These are phyloP conservation scores for Theileria annulata DNA, from an alignment of 169 alveolate genomes.

Conservation along the genomic window DNA sequence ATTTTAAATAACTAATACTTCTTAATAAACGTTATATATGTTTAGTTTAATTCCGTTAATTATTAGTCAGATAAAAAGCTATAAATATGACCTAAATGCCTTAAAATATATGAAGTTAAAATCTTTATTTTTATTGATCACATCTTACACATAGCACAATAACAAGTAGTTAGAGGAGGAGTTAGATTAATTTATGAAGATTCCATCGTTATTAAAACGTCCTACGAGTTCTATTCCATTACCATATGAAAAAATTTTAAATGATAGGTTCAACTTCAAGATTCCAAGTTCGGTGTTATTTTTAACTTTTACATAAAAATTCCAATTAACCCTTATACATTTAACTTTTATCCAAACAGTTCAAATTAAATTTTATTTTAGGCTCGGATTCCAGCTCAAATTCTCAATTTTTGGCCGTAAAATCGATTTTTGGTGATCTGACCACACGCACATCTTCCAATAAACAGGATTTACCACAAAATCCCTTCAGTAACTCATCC, in stretches of 20 bases:
- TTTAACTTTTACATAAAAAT: neutral
- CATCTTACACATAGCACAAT: neutral
- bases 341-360: neutral
- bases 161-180: neutral
- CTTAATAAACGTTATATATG: neutral
- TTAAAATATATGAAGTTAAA: neutral
- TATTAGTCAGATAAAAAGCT: too few relatives aligned
- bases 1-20: too few relatives aligned
- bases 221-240: constrained; percentile 15
- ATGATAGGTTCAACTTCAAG: neutral
- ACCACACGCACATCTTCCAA: neutral
- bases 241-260: constrained; percentile 10
- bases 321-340: neutral
- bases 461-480: neutral
- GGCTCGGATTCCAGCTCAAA: neutral
- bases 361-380: neutral
- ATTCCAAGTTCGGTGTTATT: neutral
- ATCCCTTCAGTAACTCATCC: neutral
- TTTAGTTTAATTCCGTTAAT: too few relatives aligned
- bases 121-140: neutral
- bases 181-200: constrained; percentile 6
- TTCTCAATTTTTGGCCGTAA: neutral
- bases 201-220: constrained; percentile 11
- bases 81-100: neutral
- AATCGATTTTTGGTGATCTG: constrained; percentile 12